These are phyloP conservation scores for Suillus ampliporus DNA, from an alignment of 768 basidiomycete species.

Conservation along the genomic window DNA sequence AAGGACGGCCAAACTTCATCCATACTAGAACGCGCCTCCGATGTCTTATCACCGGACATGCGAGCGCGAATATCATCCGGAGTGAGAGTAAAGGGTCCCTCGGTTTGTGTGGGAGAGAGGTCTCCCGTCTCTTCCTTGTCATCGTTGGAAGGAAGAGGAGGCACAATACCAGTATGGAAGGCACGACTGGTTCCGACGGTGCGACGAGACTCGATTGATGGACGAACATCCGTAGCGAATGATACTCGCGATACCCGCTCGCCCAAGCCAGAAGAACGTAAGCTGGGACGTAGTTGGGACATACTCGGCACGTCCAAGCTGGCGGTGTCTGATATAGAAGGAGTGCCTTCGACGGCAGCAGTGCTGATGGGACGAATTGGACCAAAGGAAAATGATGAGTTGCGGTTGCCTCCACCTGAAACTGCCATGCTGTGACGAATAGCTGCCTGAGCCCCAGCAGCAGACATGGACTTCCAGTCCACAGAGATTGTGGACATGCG, in stretches of 20 bases:
- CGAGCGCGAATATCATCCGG: constrained; percentile 66
- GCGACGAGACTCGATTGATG: constrained; percentile 50
- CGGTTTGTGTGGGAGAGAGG: constrained; percentile 51
- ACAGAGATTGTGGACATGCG: constrained; percentile 83
- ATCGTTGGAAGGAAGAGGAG: constrained; percentile 46
- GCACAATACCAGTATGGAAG: constrained; percentile 46
- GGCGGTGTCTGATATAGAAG: constrained; percentile 40
- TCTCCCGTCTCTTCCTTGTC: constrained; percentile 33
- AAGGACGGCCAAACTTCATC: constrained; percentile 76
- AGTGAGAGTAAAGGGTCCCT: constrained; percentile 50
- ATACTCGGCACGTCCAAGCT: constrained; percentile 44
- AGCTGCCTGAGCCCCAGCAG: constrained; percentile 73
- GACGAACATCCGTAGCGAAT: constrained; percentile 66
- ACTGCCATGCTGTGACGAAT: constrained; percentile 72
- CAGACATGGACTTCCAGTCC: constrained; percentile 78
- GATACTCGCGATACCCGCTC: constrained; percentile 68
- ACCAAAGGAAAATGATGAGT: constrained; percentile 63
- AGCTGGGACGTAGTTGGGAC: constrained; percentile 58
- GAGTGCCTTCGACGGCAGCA: constrained; percentile 48
- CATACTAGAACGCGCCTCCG: constrained; percentile 42
- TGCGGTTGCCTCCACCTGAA: constrained; percentile 40
- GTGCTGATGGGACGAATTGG: constrained; percentile 55
- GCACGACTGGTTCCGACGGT: constrained; percentile 44
- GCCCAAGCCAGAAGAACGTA: constrained; percentile 54
- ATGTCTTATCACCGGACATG: constrained; percentile 44